Evolutionary conservation across 495 filamentous ascomycete genomes (phyloP).

Genomic region (Poronia punctata): DNA sequence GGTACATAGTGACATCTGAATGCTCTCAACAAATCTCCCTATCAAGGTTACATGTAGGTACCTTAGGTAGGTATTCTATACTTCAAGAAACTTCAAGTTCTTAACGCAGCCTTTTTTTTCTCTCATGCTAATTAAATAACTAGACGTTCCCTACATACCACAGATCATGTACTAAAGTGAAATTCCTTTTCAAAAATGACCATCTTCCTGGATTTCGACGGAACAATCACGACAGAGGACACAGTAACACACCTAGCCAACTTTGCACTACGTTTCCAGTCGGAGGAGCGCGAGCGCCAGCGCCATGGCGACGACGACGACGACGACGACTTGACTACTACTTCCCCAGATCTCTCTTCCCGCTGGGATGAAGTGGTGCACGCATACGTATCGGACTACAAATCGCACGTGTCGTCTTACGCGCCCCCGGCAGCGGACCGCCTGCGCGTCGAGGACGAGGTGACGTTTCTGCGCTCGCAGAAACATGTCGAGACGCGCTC

Average conservation of each 20-base stretch:
- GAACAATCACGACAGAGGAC: slow-evolving; percentile 38
- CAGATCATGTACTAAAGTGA: too few species aligned
- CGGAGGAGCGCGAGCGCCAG: slow-evolving; percentile 1
- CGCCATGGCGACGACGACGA: not conserved
- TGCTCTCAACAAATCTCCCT: too few species aligned
- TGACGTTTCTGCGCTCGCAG: slow-evolving; percentile 30
- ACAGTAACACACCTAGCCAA: slow-evolving; percentile 23
- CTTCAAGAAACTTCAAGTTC: too few species aligned
- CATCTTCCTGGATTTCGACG: slow-evolving; percentile 44
- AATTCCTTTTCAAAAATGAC: too few species aligned
- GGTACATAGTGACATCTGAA: too few species aligned
- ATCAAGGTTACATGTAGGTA: too few species aligned
- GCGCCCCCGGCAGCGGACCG: slow-evolving; percentile 14
- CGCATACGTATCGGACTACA: slow-evolving; percentile 30
- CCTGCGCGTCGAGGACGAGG: slow-evolving; percentile 23
- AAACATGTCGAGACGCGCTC: slow-evolving; percentile 29
- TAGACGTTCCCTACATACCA: too few species aligned
- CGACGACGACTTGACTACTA: not conserved
- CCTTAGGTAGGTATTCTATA: too few species aligned
- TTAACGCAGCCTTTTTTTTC: too few species aligned
- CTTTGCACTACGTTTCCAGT: slow-evolving; percentile 19
- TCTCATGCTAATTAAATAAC: too few species aligned
- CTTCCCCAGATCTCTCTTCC: slow-evolving; percentile 12
- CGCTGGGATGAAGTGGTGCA: slow-evolving; percentile 31
- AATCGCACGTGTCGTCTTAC: slow-evolving; percentile 24